Evolutionary conservation across 1,139 yeast species (phyloP), one percentile per base, ranked within the genome.

Genomic region (Pichia cactophila): DNA sequence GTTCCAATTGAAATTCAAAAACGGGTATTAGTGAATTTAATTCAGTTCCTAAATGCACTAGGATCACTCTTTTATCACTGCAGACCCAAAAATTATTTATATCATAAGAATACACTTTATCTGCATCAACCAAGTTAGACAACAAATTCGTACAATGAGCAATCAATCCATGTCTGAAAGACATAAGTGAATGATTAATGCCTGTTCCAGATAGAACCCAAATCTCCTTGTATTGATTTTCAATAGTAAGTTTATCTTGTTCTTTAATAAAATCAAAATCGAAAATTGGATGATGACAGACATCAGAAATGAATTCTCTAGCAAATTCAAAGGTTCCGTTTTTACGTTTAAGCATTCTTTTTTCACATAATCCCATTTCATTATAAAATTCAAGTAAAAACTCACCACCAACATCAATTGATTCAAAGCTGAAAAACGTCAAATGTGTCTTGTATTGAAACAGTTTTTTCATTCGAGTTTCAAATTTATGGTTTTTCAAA

Each of bases 191-290:
- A 7, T 62, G 60, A 10, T 54, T 54, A 14, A 48, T 48, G 8
- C 54, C 62, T n/a, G 49, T 44, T 17, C 65, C 57, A 3, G 62
- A 60, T 26, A 58, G 43, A 36, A 59, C 50, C 69, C 69, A 65
- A 5, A 64, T 46, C 43, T 64, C 66, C 40, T 61, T 50, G 3
- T 58, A 50, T 3, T 61, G 47, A 4, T 52, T 44, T 20, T 54
- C 49, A 44, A 55, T 54, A 8, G 56, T 56, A 35, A 48, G 38
- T 26, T 48, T 58, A 2, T 56, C 43, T 17, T 46, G 33, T 3
- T 52, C 41, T 1, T 61, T 47, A 2, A 60, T 55, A 6, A 61
- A 38, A 1, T 45, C 38, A 43, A 45, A 60, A 46, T 62, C 66
- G 40, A 58, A 51, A 2, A 59, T 47, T 7, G 68, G 68, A 41